These are phyloP conservation scores for Alternaria postmessia DNA, from an alignment of 2,329 filamentous ascomycete genomes.

Conservation along the genomic window DNA sequence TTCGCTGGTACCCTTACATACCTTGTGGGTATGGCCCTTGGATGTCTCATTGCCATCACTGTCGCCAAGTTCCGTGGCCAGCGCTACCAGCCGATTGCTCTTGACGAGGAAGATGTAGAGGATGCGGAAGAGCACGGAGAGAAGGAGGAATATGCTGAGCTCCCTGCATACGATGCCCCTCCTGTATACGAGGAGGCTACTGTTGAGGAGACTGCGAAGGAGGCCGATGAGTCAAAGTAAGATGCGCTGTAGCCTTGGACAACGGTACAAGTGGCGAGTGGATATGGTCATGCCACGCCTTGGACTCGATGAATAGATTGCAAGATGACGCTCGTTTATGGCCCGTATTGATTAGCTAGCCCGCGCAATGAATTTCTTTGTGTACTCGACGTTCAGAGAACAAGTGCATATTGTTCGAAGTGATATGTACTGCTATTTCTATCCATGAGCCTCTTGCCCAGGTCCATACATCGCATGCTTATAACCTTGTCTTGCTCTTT, in stretches of 20 bases:
- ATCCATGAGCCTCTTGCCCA: neutral
- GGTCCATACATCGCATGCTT: neutral
- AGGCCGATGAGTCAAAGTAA: conserved; percentile 32
- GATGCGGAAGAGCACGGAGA: conserved; percentile 36
- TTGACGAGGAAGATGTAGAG: conserved; percentile 43
- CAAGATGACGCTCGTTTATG: conserved; percentile 1
- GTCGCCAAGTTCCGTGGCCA: conserved; percentile 64
- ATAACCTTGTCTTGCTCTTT: neutral
- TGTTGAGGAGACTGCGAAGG: conserved; percentile 34
- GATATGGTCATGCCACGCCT: conserved; percentile 1
- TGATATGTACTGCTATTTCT: neutral
- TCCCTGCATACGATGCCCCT: conserved; percentile 49
- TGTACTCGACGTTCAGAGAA: neutral
- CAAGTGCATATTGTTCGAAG: rapidly evolving
- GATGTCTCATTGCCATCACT: conserved; percentile 67
- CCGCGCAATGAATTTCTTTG: conserved; percentile 18
- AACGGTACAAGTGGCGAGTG: neutral
- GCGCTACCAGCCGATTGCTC: conserved; percentile 44
- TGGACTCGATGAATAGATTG: conserved; percentile 8
- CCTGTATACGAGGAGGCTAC: conserved; percentile 49
- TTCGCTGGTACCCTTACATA: conserved; percentile 73
- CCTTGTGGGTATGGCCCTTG: conserved; percentile 71
- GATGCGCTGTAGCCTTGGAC: neutral
- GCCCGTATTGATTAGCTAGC: conserved; percentile 4
- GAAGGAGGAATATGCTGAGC: conserved; percentile 45